Evolutionary conservation across 176 grass and related monocot species (phyloP).

Genomic region (Eremochloa ophiuroides): DNA sequence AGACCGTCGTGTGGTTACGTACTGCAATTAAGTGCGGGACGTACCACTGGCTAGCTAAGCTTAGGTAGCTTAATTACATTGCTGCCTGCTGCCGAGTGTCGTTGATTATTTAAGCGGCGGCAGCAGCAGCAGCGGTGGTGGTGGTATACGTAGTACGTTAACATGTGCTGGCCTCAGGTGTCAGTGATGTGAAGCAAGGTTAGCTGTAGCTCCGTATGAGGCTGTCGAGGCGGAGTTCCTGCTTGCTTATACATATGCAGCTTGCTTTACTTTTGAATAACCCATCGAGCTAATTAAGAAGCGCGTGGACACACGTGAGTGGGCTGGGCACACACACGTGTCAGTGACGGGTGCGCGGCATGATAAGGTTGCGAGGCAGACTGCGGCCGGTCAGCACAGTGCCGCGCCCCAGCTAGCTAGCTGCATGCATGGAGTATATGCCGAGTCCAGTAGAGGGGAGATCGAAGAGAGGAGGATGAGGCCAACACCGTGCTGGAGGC

Average conservation of each 20-base stretch:
- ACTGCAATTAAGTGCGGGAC: not conserved
- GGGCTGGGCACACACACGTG: not conserved
- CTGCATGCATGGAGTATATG: slow-evolving; percentile 2
- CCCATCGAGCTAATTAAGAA: not conserved
- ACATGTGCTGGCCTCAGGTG: not conserved
- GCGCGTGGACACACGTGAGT: not conserved
- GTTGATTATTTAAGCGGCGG: not conserved
- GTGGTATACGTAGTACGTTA: not conserved
- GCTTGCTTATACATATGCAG: not conserved
- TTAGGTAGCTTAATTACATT: not conserved
- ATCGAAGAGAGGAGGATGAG: slow-evolving; percentile 13
- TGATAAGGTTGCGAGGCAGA: slow-evolving; percentile 40
- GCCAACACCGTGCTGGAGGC: slow-evolving; percentile 73
- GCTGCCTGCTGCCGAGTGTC: not conserved
- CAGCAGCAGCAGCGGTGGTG: not conserved
- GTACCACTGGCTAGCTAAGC: not conserved
- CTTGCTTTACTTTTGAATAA: not conserved
- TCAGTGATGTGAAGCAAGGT: slow-evolving; percentile 3
- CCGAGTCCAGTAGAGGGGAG: slow-evolving; percentile 3
- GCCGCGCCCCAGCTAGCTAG: no score
- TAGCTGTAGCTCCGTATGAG: not conserved
- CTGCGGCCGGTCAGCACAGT: slow-evolving; percentile 26
- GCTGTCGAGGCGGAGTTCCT: not conserved
- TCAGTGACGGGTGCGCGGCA: slow-evolving; percentile 7
- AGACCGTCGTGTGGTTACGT: not conserved